Percentiles rank a stretch among this genome's conserved stretches.
Conservation (phyloP, 345 rosid species). For the thale cress (Arabidopsis thaliana) region DNA sequence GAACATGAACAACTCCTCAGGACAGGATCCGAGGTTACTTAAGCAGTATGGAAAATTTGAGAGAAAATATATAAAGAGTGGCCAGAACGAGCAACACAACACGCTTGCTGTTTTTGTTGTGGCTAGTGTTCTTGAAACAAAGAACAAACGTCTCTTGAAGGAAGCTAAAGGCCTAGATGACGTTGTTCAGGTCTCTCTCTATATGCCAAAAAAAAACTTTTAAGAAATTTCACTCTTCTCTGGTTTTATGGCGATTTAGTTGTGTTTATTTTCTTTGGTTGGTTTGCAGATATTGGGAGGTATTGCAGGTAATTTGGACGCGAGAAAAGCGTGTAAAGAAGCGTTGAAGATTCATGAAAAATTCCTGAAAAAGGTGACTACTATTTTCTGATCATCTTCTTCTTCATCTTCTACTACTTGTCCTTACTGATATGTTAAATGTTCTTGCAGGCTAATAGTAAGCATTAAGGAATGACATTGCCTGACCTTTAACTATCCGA, state of each 20-base stretch:
- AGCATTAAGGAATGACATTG: conserved; percentile 25
- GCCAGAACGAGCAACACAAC: conserved; percentile 51
- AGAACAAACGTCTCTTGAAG: conserved; percentile 74
- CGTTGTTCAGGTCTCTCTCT: conserved; percentile 65
- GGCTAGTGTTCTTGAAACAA: conserved; percentile 88
- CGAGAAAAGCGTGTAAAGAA: conserved; percentile 75
- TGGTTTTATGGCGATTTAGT: not conserved
- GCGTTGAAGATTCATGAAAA: conserved; percentile 88
- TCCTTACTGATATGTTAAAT: conserved; percentile 11
- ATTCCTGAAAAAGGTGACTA: conserved; percentile 64
- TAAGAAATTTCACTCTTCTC: not conserved
- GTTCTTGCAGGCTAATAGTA: conserved; percentile 41
- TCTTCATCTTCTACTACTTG: not conserved
- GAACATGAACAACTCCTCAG: conserved; percentile 26
- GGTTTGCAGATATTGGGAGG: conserved; percentile 69
- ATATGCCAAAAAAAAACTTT: not conserved
- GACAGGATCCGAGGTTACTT: conserved; percentile 52
- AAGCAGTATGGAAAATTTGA: conserved; percentile 84
- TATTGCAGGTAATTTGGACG: conserved; percentile 74
- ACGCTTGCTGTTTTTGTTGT: conserved; percentile 79
- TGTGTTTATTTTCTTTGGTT: not conserved
- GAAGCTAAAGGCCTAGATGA: conserved; percentile 93
- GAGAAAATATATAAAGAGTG: conserved; percentile 60
- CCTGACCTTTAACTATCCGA: conserved; percentile 15
- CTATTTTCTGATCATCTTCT: conserved; percentile 24